Percentiles rank a stretch among this genome's conserved stretches.
Evolutionary conservation across 2,329 filamentous ascomycete species (phyloP).

Genomic region (Curvularia verruculosa): DNA sequence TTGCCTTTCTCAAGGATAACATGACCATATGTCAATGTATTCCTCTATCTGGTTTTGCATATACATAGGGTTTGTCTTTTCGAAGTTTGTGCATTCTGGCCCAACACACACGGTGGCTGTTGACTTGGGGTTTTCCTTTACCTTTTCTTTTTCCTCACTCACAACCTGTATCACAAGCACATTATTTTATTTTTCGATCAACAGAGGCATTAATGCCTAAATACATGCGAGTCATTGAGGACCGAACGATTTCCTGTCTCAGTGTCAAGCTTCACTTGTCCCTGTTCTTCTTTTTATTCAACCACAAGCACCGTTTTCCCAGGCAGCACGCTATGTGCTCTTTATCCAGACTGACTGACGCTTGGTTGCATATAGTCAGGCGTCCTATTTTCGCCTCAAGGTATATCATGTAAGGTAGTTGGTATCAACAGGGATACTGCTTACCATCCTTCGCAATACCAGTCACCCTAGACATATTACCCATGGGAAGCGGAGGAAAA

Average conservation of each 20-base stretch:
- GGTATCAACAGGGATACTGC: background rate
- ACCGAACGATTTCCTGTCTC: background rate
- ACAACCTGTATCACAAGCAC: background rate
- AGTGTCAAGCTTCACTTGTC: background rate
- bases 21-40: background rate
- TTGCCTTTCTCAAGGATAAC: background rate
- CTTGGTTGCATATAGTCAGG: background rate
- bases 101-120: background rate
- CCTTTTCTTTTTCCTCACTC: background rate
- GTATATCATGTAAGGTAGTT: background rate
- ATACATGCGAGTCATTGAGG: conserved; percentile 6
- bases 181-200: background rate
- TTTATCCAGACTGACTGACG: background rate
- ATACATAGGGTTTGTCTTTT: background rate
- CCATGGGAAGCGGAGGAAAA: background rate
- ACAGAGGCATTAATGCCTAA: background rate
- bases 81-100: background rate
- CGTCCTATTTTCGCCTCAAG: background rate
- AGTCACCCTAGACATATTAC: background rate
- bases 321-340: background rate
- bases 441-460: background rate
- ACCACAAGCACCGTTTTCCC: background rate
- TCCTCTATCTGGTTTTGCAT: background rate
- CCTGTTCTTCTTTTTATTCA: background rate
- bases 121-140: background rate